Evolutionary conservation across 495 filamentous ascomycete genomes (phyloP).

Genomic region (Antarctomyces pellizariae): DNA sequence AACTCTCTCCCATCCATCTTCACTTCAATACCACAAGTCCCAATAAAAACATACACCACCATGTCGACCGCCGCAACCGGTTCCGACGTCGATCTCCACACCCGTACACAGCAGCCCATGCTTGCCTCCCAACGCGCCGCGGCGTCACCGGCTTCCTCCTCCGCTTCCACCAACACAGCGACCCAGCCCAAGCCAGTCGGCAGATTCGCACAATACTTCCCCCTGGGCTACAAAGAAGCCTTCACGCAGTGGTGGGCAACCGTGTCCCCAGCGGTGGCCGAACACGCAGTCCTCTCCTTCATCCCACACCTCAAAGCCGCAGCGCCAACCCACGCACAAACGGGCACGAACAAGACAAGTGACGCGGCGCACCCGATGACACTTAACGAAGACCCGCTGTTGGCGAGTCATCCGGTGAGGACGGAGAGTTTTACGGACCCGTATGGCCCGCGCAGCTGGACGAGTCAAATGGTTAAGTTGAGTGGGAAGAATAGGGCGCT

Average conservation of each 20-base stretch:
- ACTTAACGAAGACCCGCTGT: conserved; percentile 15
- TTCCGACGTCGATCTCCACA: conserved; percentile 13
- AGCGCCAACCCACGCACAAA: conserved; percentile 44
- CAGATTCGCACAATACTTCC: conserved; percentile 32
- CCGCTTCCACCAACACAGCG: too few species aligned
- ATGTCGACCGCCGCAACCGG: conserved; percentile 16
- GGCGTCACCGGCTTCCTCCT: too few species aligned
- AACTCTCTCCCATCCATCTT: conserved; percentile 1
- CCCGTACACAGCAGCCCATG: conserved; percentile 21
- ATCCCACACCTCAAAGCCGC: conserved; percentile 65
- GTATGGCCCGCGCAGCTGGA: conserved; percentile 67
- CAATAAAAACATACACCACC: conserved; percentile 9
- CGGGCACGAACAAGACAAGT: conserved; percentile 27
- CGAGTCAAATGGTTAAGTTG: conserved; percentile 62
- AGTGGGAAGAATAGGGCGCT: conserved; percentile 66
- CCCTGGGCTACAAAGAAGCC: conserved; percentile 75
- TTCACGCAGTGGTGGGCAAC: conserved; percentile 88
- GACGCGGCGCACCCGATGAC: conserved; percentile 12
- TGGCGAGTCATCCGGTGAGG: conserved; percentile 4
- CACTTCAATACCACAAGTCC: conserved; percentile 7
- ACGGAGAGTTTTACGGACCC: conserved; percentile 37
- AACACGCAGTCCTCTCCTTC: conserved; percentile 72
- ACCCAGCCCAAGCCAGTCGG: too few species aligned
- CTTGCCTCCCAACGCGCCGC: conserved; percentile 27
- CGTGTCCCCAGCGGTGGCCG: conserved; percentile 58